Percentiles rank a stretch among this genome's conserved stretches.
phyloP scores from a whole-genome alignment of 495 filamentous ascomycete genomes.

The Trichoderma orchidacearum region DNA sequence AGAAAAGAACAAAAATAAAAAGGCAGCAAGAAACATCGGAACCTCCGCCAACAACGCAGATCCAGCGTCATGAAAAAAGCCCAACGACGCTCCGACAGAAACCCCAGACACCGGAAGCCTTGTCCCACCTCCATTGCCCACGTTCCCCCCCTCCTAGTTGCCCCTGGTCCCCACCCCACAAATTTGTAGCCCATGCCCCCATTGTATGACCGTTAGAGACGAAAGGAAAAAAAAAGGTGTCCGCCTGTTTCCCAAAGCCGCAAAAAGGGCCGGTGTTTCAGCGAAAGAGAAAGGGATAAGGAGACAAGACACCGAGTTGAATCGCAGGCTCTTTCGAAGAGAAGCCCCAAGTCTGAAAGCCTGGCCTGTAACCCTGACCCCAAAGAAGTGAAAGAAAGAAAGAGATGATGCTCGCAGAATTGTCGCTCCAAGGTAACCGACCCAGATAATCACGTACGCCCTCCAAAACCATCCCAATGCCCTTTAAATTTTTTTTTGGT shows the following conservation, averaged over 20 bases:
- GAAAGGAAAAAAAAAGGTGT: neutral
- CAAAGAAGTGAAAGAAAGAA: neutral
- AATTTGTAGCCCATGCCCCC: neutral
- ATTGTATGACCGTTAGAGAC: neutral
- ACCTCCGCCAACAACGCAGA: constrained; percentile 1
- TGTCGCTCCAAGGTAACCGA: neutral
- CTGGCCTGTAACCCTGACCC: neutral
- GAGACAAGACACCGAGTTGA: neutral
- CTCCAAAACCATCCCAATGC: neutral
- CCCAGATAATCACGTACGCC: neutral
- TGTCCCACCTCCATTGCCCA: neutral
- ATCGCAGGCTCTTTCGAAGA: neutral
- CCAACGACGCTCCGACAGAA: neutral
- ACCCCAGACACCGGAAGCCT: neutral
- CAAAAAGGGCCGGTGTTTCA: neutral
- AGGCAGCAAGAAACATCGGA: constrained; percentile 1
- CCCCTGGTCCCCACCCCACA: neutral
- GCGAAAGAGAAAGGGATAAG: neutral
- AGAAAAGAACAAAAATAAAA: neutral
- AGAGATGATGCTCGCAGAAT: neutral
- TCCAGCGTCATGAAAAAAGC: neutral
- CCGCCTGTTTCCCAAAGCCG: neutral
- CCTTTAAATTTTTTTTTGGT: neutral
- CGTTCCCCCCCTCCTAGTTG: neutral
- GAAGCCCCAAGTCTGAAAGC: too few species aligned